Evolutionary conservation across 768 basidiomycete genomes (phyloP).

Genomic region (Leccinellum rugosiceps): DNA sequence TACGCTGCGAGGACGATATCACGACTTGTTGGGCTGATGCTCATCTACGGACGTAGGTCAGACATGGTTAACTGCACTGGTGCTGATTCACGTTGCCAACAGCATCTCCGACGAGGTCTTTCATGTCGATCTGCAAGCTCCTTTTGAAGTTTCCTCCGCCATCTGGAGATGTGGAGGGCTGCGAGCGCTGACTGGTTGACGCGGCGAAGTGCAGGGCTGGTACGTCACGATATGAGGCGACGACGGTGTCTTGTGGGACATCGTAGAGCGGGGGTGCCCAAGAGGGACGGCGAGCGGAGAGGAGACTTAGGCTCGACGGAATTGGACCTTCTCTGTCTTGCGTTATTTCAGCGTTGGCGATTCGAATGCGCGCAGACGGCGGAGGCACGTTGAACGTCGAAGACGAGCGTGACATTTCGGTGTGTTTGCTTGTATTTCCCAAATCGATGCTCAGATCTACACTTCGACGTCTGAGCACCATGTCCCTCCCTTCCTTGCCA

Average conservation of each 20-base stretch:
- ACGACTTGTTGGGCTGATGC: conserved; percentile 82
- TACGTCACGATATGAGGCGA: conserved; percentile 31
- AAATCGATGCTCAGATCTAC: neutral
- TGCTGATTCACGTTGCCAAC: conserved; percentile 68
- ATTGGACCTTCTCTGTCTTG: conserved; percentile 25
- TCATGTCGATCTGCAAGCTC: conserved; percentile 75
- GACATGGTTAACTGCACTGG: neutral
- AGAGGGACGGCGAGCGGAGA: conserved; percentile 33
- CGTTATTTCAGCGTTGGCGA: conserved; percentile 16
- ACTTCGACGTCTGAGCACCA: neutral
- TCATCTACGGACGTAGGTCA: conserved; percentile 57
- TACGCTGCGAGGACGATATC: conserved; percentile 91
- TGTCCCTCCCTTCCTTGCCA: conserved; percentile 37
- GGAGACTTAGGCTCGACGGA: conserved; percentile 29
- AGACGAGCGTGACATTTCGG: conserved; percentile 18
- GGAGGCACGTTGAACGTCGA: conserved; percentile 6
- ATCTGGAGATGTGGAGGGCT: conserved; percentile 37
- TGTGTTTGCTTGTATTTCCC: neutral
- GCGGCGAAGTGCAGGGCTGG: conserved; percentile 20
- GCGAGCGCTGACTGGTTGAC: conserved; percentile 11
- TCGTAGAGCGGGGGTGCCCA: conserved; percentile 33
- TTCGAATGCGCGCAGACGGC: conserved; percentile 21
- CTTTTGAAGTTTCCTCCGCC: conserved; percentile 58
- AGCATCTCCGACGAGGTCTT: conserved; percentile 73
- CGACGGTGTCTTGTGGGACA: conserved; percentile 21